A percentile compares a stretch with the other conserved stretches of the same genome.
phyloP scores from a whole-genome alignment of 2,329 filamentous ascomycete species.

The Tolypocladium nubicola region DNA sequence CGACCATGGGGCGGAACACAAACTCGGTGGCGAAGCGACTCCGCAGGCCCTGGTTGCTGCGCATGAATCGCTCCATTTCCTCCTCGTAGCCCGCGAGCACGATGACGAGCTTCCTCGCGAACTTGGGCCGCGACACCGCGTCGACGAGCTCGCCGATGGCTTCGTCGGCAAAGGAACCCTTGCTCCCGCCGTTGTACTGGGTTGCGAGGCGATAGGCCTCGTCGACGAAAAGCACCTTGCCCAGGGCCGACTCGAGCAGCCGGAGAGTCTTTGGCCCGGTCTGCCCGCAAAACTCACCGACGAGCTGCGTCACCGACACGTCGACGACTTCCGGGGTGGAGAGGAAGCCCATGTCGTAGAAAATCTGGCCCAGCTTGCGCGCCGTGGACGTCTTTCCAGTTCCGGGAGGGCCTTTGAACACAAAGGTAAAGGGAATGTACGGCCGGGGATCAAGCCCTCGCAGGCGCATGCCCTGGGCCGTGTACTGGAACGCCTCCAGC shows the following conservation, averaged over 20 bases:
- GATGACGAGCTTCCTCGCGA: too few relatives aligned
- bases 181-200: slow-evolving; percentile 44
- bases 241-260: slow-evolving; percentile 49
- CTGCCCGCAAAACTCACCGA: slow-evolving; percentile 58
- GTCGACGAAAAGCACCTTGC: slow-evolving; percentile 60
- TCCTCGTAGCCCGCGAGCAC: too few relatives aligned
- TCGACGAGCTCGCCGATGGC: slow-evolving; percentile 25
- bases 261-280: slow-evolving; percentile 55
- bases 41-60: too few relatives aligned
- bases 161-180: slow-evolving; percentile 41
- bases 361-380: slow-evolving; percentile 37
- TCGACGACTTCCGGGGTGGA: slow-evolving; percentile 50
- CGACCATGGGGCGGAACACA: too few relatives aligned
- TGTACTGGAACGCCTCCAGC: slow-evolving; percentile 45
- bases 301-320: slow-evolving; percentile 55
- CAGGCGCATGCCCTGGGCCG: slow-evolving; percentile 37
- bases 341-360: slow-evolving; percentile 52
- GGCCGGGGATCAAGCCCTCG: slow-evolving; percentile 39
- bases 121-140: too few relatives aligned
- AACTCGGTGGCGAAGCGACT: too few relatives aligned
- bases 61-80: too few relatives aligned
- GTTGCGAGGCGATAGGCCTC: slow-evolving; percentile 55
- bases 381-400: slow-evolving; percentile 67
- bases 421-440: slow-evolving; percentile 53
- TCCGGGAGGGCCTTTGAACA: slow-evolving; percentile 54